Base-by-base conservation (phyloP, 1,139 yeast species). In the Lodderomyces orthopsilosis region DNA sequence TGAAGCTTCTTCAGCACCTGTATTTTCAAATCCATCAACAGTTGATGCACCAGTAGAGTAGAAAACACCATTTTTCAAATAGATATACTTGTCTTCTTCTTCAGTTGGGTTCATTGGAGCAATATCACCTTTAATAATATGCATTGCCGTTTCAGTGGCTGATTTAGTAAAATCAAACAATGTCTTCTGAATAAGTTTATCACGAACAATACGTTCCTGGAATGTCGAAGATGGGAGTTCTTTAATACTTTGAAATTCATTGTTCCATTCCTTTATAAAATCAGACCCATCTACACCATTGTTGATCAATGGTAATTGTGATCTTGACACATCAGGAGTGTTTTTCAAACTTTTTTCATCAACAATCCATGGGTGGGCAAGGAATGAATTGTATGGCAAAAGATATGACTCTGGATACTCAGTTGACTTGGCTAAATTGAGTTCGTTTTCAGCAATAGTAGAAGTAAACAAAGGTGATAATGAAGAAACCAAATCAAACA, bases 1-100 rank as follows among this genome's bases (percentile, higher is more conserved):
- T 2, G 96, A 91, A 48, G 96, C 96, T 50, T 81, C 91, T 54
- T 84, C 79, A 24, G 95, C 95, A 47, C 96, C 96, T 39, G 79
- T 70, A 1, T 66, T 65, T 35, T 72, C 76, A 57, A 85, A 88
- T 30, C 75, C 72, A 18, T 88, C 89, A 28, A 81, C 74, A 13
- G 89, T 83, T 56, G 93, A 96, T 35, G 69, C 65, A 41, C 91
- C 94, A 45, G 75, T 80, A 2, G 96, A 88, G 68, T 86, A 93
- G 65, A 93, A 91, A 42, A 93, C 85, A 45, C 93, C 93, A 57
- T 89, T 85, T 53, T 86, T 77, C 52, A 90, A 74, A 67, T 66
- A 93, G 41, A 93, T 85, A 48, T 75, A 79, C 49, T 81, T 82
- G 24, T 78, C 74, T 9, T 65, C 66, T 9, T 74, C 69, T 50